phyloP scores from a whole-genome alignment of 2,329 filamentous ascomycete genomes.

The Fusarium gaditjirri region DNA sequence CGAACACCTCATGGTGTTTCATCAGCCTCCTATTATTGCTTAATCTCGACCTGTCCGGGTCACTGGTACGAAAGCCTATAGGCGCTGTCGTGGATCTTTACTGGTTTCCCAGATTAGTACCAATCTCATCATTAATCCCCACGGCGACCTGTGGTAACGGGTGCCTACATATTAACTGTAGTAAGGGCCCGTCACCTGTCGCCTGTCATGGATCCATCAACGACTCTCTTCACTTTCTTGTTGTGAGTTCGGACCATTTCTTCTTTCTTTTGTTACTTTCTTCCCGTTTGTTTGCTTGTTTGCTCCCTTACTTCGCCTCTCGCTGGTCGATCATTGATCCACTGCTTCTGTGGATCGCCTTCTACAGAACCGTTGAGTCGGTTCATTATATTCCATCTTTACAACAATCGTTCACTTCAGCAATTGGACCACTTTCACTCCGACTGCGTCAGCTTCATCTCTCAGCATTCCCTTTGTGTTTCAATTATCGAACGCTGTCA shows the following conservation, averaged over 20 bases:
- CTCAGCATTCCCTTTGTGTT: conserved; percentile 42
- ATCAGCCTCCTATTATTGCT: conserved; percentile 38
- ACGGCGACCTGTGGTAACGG: conserved; percentile 23
- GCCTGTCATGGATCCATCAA: conserved; percentile 66
- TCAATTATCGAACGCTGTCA: conserved; percentile 41
- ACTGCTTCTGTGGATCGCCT: conserved; percentile 11
- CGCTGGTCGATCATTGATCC: conserved; percentile 37
- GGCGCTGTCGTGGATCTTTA: conserved; percentile 41
- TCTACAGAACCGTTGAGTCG: conserved; percentile 19
- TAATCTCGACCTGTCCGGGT: conserved; percentile 20
- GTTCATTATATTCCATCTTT: conserved; percentile 16
- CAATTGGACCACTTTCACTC: conserved; percentile 20
- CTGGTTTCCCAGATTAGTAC: conserved; percentile 30
- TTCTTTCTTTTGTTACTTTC: conserved; percentile 33
- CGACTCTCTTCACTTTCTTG: conserved; percentile 75
- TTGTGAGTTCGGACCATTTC: conserved; percentile 63
- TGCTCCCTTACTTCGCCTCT: conserved; percentile 28
- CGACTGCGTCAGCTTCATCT: conserved; percentile 30
- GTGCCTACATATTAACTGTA: conserved; percentile 43
- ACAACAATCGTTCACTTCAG: conserved; percentile 12
- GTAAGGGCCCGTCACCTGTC: conserved; percentile 19
- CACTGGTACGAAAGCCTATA: conserved; percentile 29
- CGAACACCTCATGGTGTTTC: conserved; percentile 41
- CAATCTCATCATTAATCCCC: conserved; percentile 22
- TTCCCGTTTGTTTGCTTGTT: conserved; percentile 22